Base-by-base conservation (phyloP, 1,284 basidiomycete species). In the Tetrapyrgos nigripes region DNA sequence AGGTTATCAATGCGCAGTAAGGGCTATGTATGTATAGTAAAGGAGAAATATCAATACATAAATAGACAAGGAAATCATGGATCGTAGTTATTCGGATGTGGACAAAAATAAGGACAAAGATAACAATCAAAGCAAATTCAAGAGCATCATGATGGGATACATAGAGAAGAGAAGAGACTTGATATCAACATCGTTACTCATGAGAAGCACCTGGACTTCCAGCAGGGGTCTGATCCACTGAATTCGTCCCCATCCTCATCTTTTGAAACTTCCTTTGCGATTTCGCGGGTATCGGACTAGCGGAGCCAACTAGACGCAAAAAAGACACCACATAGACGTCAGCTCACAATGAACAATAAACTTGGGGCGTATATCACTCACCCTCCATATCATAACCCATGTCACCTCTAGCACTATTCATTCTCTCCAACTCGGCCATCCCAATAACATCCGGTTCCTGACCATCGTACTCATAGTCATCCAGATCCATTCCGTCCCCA, bases 181-280 rank as follows among this genome's bases (percentile, higher is more conserved):
- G 9, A 95, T 81, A 72, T 98, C 96, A 53, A 84, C 88, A 49
- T 71, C 80, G 64, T 83, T 84, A n/a, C n/a, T n/a, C n/a, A n/a
- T n/a, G n/a, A n/a, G 4, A 95, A 89, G 79, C 88, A 90, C 13
- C 70, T 4, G 37, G 37, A n/a, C 37, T 40, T 4, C 37, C 37
- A 8, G 19, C 37, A 17, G 37, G 37, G 13, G 11, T 24, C 23
- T 13, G 23, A 2, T 33, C 24, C 17, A 19, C 13, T 52, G 33
- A n/a, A 51, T 23, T 28, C 23, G 17, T 21, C 21, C 48, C 17
- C 27, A 50, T 19, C 27, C 27, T 31, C 48, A 50, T 50, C 14
- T 50, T 50, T 5, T 24, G 26, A 21, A 50, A 50, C 48, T 50
- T 50, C 9, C 48, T 24, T 28, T 50, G 48, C 9, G 48, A 50